Percentiles rank a stretch among this genome's conserved stretches.
These are phyloP conservation scores for Cyberlindnera amylophila DNA, from an alignment of 805 yeast genomes.

Conservation along the genomic window DNA sequence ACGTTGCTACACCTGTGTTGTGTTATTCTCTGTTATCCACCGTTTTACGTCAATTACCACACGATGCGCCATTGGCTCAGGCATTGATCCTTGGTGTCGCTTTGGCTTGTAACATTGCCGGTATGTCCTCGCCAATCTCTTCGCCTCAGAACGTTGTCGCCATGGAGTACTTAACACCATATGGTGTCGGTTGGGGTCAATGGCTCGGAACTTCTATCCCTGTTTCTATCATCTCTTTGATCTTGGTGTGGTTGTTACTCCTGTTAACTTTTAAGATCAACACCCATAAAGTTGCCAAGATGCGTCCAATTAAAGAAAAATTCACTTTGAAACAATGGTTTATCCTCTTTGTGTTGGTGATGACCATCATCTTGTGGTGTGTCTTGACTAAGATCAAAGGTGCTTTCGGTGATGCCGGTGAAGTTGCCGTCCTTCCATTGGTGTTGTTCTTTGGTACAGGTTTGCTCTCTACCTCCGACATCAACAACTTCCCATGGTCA, in stretches of 20 bases:
- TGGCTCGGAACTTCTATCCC: slow-evolving; percentile 92
- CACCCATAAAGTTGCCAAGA: slow-evolving; percentile 42
- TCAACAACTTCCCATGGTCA: slow-evolving; percentile 94
- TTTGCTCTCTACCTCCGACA: slow-evolving; percentile 74
- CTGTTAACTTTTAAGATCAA: slow-evolving; percentile 51
- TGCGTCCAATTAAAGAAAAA: slow-evolving; percentile 51
- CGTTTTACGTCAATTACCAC: slow-evolving; percentile 70
- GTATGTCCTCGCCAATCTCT: slow-evolving; percentile 95
- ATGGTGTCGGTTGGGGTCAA: slow-evolving; percentile 72
- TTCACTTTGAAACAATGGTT: slow-evolving; percentile 73
- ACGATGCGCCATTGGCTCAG: slow-evolving; percentile 69
- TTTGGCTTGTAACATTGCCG: slow-evolving; percentile 86
- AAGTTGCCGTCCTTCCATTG: slow-evolving; percentile 83
- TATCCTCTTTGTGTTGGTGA: slow-evolving; percentile 61
- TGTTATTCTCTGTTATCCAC: slow-evolving; percentile 88
- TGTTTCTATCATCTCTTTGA: slow-evolving; percentile 56
- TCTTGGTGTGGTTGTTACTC: slow-evolving; percentile 68
- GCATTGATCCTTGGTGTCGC: slow-evolving; percentile 89
- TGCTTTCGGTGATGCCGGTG: slow-evolving; percentile 87
- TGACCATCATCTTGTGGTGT: slow-evolving; percentile 88
- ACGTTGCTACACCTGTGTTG: slow-evolving; percentile 94
- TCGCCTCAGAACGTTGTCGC: slow-evolving; percentile 96
- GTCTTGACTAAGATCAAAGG: slow-evolving; percentile 67
- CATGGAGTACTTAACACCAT: slow-evolving; percentile 70
- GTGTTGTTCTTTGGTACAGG: slow-evolving; percentile 89